These are phyloP conservation scores for Sporothrix pallida DNA, from an alignment of 2,329 filamentous ascomycete species.

Conservation along the genomic window DNA sequence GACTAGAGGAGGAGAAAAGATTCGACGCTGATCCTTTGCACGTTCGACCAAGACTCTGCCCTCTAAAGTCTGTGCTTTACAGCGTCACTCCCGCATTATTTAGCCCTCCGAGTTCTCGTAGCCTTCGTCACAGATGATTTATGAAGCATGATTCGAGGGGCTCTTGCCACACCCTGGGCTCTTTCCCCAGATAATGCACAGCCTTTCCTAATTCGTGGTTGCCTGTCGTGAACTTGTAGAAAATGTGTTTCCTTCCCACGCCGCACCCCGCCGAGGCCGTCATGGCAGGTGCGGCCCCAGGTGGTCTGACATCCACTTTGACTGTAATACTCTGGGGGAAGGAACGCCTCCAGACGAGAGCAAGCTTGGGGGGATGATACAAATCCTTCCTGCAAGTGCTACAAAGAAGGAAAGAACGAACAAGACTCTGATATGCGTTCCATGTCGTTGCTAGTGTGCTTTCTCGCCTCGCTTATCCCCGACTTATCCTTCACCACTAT, in stretches of 20 bases:
- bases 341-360: neutral
- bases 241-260: too few species aligned
- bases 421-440: neutral
- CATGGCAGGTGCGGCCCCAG: neutral
- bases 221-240: neutral
- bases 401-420: neutral
- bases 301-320: neutral
- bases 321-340: neutral
- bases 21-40: slow-evolving; percentile 1
- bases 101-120: slow-evolving; percentile 26
- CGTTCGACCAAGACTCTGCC: neutral
- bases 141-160: too few species aligned
- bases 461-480: neutral
- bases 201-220: neutral
- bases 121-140: neutral
- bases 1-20: neutral
- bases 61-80: neutral
- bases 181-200: slow-evolving; percentile 19
- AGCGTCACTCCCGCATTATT: neutral
- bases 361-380: too few species aligned
- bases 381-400: neutral
- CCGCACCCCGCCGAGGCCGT: neutral
- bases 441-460: neutral
- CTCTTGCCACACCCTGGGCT: neutral
- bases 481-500: neutral